A percentile compares a stretch with the other conserved stretches of the same genome.
phyloP scores from a whole-genome alignment of 768 basidiomycete genomes.

The Amanita phalloides region DNA sequence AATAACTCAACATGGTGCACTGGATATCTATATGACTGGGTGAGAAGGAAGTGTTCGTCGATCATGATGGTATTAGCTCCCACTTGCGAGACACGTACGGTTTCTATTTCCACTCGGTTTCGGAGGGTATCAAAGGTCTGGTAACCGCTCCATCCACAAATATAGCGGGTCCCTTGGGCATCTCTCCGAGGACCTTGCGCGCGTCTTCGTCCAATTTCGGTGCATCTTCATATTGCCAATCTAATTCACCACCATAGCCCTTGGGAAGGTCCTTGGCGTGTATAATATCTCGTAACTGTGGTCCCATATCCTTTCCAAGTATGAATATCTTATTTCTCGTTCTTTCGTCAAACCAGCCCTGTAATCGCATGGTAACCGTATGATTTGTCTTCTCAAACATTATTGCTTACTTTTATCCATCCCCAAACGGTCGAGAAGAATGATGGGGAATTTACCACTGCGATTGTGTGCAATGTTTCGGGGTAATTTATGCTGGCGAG shows the following conservation, averaged over 20 bases:
- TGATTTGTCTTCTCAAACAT: neutral
- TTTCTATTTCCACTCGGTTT: neutral
- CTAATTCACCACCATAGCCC: constrained; percentile 64
- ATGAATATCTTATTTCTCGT: constrained; percentile 73
- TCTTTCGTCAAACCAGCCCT: constrained; percentile 75
- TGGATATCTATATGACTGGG: no score
- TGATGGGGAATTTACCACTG: constrained; percentile 67
- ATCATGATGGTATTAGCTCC: neutral
- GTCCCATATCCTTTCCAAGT: constrained; percentile 48
- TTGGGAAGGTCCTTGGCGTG: constrained; percentile 42
- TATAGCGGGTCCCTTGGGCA: constrained; percentile 47
- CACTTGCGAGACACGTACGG: neutral
- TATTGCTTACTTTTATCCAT: constrained; percentile 58
- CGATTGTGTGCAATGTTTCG: constrained; percentile 60
- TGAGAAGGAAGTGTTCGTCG: neutral
- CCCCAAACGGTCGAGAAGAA: constrained; percentile 81
- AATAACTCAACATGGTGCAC: no score
- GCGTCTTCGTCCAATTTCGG: constrained; percentile 53
- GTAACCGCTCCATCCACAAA: constrained; percentile 34
- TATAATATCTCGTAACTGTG: constrained; percentile 38
- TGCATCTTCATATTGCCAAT: constrained; percentile 59
- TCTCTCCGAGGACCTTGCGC: constrained; percentile 29
- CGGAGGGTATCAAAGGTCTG: neutral
- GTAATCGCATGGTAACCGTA: neutral
- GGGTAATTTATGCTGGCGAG: constrained; percentile 78